Percentiles rank a stretch among this genome's conserved stretches.
phyloP scores from a whole-genome alignment of 2,329 filamentous ascomycete genomes.

The Ophiostoma tasmaniense region DNA sequence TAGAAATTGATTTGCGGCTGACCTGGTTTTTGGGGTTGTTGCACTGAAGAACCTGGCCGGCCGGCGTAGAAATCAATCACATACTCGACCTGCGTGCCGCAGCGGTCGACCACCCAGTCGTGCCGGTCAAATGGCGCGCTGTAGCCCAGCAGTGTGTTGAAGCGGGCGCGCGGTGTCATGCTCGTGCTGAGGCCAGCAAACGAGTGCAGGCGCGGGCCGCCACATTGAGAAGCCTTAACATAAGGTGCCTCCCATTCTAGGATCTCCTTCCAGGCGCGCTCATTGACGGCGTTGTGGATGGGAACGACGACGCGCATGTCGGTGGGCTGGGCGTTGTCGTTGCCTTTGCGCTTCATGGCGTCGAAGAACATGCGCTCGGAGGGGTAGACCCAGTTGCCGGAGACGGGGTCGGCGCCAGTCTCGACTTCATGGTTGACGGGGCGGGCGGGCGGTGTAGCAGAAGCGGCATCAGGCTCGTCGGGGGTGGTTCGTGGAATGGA shows the following conservation, averaged over 20 bases:
- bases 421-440: conserved; percentile 66
- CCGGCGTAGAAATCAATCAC: conserved; percentile 98
- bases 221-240: conserved; percentile 48
- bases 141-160: conserved; percentile 83
- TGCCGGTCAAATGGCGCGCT: conserved; percentile 88
- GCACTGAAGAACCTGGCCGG: conserved; percentile 28
- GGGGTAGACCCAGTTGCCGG: conserved; percentile 95
- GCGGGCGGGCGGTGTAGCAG: conserved; percentile 25
- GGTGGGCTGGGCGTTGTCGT: conserved; percentile 56
- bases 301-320: conserved; percentile 92
- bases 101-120: conserved; percentile 94
- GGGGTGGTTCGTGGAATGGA: conserved; percentile 56
- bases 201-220: conserved; percentile 71
- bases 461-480: conserved; percentile 28
- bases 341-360: conserved; percentile 85
- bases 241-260: conserved; percentile 75
- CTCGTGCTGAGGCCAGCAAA: conserved; percentile 65
- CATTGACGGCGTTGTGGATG: conserved; percentile 98
- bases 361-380: conserved; percentile 97
- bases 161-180: conserved; percentile 72
- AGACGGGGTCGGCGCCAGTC: conserved; percentile 56
- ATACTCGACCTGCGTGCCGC: conserved; percentile 78
- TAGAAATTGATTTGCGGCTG: conserved; percentile 48
- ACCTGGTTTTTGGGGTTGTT: conserved; percentile 20
- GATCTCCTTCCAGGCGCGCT: conserved; percentile 90